phyloP scores from a whole-genome alignment of 352 stramenopile genomes.

The Phytophthora nicotianae region DNA sequence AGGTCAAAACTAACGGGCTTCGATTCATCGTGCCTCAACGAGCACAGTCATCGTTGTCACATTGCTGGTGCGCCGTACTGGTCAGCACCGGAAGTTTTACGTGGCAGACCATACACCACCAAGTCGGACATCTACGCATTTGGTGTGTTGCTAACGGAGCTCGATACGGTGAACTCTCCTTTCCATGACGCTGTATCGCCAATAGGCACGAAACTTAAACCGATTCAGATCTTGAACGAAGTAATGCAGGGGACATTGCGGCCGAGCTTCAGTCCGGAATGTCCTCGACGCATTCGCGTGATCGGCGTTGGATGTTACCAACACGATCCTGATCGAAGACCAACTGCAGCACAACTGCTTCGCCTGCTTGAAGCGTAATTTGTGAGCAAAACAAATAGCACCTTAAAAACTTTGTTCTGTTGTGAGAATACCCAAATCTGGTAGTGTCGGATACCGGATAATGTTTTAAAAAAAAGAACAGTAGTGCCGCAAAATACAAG shows the following conservation, averaged over 20 bases:
- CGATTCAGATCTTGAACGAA: constrained; percentile 47
- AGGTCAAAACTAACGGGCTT: constrained; percentile 51
- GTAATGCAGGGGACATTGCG: constrained; percentile 53
- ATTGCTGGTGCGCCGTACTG: constrained; percentile 31
- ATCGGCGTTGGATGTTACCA: constrained; percentile 51
- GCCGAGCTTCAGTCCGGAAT: constrained; percentile 47
- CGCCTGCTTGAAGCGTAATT: constrained; percentile 38
- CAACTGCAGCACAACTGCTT: constrained; percentile 39
- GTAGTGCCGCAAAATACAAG: no score
- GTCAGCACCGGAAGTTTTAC: constrained; percentile 43
- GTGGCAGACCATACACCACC: constrained; percentile 27
- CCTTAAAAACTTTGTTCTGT: no score
- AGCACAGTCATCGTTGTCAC: constrained; percentile 22
- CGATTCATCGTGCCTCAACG: constrained; percentile 34
- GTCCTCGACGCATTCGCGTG: constrained; percentile 43
- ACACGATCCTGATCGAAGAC: constrained; percentile 40
- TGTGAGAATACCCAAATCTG: no score
- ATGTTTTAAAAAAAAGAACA: no score
- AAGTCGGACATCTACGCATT: constrained; percentile 47
- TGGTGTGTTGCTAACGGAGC: constrained; percentile 44
- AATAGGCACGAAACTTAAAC: constrained; percentile 38
- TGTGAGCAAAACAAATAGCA: no score
- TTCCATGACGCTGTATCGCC: constrained; percentile 35
- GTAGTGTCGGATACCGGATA: no score
- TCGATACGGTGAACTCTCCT: constrained; percentile 32